These are phyloP conservation scores for Trichopus zeylanicus DNA, from an alignment of 116 monocot species.

Conservation along the genomic window DNA sequence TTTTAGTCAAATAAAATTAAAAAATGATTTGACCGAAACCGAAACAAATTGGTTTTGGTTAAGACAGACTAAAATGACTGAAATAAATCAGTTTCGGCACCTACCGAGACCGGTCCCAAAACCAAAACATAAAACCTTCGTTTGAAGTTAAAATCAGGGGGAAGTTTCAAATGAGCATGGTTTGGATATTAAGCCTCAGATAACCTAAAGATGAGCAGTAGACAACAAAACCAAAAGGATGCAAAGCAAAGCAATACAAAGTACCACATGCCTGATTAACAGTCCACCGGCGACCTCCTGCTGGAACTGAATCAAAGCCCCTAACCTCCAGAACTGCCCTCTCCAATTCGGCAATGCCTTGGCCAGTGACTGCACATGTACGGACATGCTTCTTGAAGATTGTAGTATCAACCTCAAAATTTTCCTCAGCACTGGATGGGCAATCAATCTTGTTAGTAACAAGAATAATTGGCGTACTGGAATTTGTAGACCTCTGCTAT, in stretches of 20 bases:
- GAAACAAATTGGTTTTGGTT: too few relatives aligned
- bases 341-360: conserved; percentile 77
- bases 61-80: too few relatives aligned
- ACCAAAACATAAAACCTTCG: too few relatives aligned
- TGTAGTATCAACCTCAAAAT: conserved; percentile 10
- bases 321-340: conserved; percentile 66
- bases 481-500: conserved; percentile 35
- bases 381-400: conserved; percentile 46
- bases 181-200: too few relatives aligned
- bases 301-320: conserved; percentile 48
- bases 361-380: conserved; percentile 77
- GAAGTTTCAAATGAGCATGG: too few relatives aligned
- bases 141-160: too few relatives aligned
- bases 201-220: too few relatives aligned
- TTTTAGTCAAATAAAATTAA: too few relatives aligned
- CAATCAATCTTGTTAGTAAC: conserved; percentile 91
- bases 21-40: too few relatives aligned
- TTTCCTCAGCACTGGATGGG: conserved; percentile 21
- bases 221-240: not conserved
- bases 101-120: too few relatives aligned
- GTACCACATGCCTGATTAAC: conserved; percentile 63
- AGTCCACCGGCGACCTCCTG: conserved; percentile 73
- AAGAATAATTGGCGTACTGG: conserved; percentile 55
- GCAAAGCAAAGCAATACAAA: not conserved
- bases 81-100: too few relatives aligned